phyloP scores from a whole-genome alignment of 176 grass and related monocot genomes.

The Alloteropsis semialata region DNA sequence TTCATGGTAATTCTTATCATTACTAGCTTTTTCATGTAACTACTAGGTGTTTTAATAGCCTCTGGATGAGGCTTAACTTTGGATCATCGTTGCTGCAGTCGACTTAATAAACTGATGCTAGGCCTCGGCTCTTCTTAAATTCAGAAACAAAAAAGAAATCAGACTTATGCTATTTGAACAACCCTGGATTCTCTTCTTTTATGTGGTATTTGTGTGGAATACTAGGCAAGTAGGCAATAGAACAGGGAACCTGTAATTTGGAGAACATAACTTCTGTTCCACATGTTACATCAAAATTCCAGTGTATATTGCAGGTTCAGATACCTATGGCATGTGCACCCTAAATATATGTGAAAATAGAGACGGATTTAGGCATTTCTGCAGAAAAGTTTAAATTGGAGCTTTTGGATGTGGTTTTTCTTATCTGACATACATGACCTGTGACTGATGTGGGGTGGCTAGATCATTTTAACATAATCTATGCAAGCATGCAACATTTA shows the following conservation, averaged over 20 bases:
- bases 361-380: too few species aligned
- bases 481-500: too few species aligned
- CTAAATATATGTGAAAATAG: too few species aligned
- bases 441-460: too few species aligned
- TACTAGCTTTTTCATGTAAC: background rate
- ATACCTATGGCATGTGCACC: too few species aligned
- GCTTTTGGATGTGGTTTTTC: too few species aligned
- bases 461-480: too few species aligned
- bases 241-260: background rate
- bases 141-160: background rate
- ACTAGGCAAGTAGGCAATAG: background rate
- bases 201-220: background rate
- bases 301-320: too few species aligned
- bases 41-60: background rate
- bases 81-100: background rate
- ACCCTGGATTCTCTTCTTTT: background rate
- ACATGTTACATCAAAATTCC: too few species aligned
- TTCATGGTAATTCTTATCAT: too few species aligned
- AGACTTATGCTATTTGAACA: background rate
- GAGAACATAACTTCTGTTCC: background rate
- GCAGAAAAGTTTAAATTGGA: too few species aligned
- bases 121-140: background rate
- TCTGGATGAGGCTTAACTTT: background rate
- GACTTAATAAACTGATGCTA: background rate
- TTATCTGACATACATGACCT: too few species aligned